Base-by-base conservation (phyloP, 768 basidiomycete species). In the Lepiota venenata region DNA sequence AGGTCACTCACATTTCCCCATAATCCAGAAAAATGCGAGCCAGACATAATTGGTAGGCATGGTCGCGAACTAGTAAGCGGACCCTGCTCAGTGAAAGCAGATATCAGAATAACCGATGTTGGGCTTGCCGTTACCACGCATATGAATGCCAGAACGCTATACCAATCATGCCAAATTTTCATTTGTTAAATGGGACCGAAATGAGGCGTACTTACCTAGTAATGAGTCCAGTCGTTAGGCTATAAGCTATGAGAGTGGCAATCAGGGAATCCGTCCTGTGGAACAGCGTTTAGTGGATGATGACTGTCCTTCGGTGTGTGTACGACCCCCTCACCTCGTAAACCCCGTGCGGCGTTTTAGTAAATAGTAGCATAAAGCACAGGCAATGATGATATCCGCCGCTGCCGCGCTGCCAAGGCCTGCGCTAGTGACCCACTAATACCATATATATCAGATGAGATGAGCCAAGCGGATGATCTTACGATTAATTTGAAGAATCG, bases 361-460 rank as follows among this genome's bases (percentile, higher is more conserved):
- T 45, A 82, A 66, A 53, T 74, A 78, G 57, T 74, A 79, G 59
- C 76, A 78, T 50, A 82, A 70, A 12, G 76, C 66, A 44, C 66
- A 55, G 2, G 79, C 80, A 44, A 81, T 79, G 53, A 79, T 66
- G 54, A 78, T 67, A 58, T 81, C 79, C 9, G 77, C 73, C 14
- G 72, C 72, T n/a, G 76, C 75, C 21, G 77, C 76, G 51, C 75
- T 72, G 32, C 76, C 74, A 45, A 77, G 65, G 1, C 78, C 80
- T 21, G 71, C 58, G 58, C 72, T 75, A 7, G 79, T 76, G 12
- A 82, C 71, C 80, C 79, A 80, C 79, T 68, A 42, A 81, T 66
- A 79, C 80, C 78, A 81, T 82, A 61, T 46, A 32, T 50, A 48
- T 35, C 53, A 52, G 45, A 15, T 37, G 36, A n/a, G 22, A 37